Evolutionary conservation across 805 yeast genomes (phyloP).

Genomic region (Candida silvicultrix): DNA sequence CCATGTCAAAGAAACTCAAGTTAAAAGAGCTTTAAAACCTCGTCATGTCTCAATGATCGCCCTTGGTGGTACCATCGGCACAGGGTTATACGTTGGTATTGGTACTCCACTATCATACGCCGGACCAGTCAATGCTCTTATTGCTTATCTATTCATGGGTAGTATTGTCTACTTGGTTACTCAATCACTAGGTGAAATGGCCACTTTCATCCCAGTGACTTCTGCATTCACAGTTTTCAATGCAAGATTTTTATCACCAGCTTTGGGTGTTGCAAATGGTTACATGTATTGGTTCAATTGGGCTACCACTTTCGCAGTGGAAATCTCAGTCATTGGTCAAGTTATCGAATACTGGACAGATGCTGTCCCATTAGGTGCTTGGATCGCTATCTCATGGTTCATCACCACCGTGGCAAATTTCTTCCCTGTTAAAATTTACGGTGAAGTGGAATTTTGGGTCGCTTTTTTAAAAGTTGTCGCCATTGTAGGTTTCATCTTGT

Average conservation of each 20-base stretch:
- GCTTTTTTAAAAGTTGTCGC: conserved; percentile 57
- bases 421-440: conserved; percentile 47
- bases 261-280: conserved; percentile 63
- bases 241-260: conserved; percentile 55
- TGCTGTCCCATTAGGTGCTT: conserved; percentile 52
- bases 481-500: conserved; percentile 44
- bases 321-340: conserved; percentile 50
- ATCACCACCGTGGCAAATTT: conserved; percentile 36
- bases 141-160: conserved; percentile 59
- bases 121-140: conserved; percentile 55
- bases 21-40: conserved; percentile 33
- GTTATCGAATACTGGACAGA: conserved; percentile 48
- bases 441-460: conserved; percentile 56
- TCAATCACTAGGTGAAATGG: conserved; percentile 70
- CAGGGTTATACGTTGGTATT: conserved; percentile 52
- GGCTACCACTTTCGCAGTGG: conserved; percentile 65
- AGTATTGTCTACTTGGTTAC: conserved; percentile 53
- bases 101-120: conserved; percentile 42
- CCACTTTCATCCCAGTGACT: conserved; percentile 61
- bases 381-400: conserved; percentile 52
- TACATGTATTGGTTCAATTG: conserved; percentile 70
- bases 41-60: conserved; percentile 49
- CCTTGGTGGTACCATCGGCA: conserved; percentile 57
- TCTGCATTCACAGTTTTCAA: conserved; percentile 59
- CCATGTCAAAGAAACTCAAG: conserved; percentile 34